A percentile compares a stretch with the other conserved stretches of the same genome.
Evolutionary conservation across 768 basidiomycete species (phyloP).

Genomic region (Tricholoma flavovirens): DNA sequence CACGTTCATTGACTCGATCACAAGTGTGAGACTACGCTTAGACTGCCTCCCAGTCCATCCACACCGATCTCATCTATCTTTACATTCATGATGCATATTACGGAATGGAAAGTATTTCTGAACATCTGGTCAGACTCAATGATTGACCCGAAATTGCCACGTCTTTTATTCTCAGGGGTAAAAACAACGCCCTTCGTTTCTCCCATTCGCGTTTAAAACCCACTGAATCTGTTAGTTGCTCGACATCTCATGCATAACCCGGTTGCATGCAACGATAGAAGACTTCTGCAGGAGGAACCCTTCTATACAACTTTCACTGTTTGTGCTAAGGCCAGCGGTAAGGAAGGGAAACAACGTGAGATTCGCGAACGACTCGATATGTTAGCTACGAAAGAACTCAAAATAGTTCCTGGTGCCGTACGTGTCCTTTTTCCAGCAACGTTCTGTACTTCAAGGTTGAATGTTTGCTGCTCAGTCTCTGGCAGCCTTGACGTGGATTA

Average conservation of each 20-base stretch:
- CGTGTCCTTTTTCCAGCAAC: background rate
- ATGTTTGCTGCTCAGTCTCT: background rate
- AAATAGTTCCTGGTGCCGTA: background rate
- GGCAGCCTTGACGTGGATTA: constrained; percentile 12
- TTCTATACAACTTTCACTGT: constrained; percentile 7
- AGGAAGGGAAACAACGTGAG: background rate
- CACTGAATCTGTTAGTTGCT: background rate
- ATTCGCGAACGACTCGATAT: constrained; percentile 4
- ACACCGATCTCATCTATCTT: too few species aligned
- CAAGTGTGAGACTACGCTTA: too few species aligned
- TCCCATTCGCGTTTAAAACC: background rate
- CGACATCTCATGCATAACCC: constrained; percentile 16
- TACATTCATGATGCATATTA: too few species aligned
- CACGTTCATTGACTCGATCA: too few species aligned
- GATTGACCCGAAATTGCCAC: too few species aligned
- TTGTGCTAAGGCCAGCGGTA: background rate
- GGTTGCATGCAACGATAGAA: constrained; percentile 18
- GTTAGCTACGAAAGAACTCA: background rate
- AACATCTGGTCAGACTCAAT: too few species aligned
- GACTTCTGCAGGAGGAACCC: constrained; percentile 18
- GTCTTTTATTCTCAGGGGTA: too few species aligned
- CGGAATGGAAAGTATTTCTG: too few species aligned
- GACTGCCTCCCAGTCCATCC: too few species aligned
- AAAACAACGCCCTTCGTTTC: too few species aligned
- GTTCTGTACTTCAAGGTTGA: background rate